Base-by-base conservation (phyloP, 2,329 filamentous ascomycete species). In the Penicillium sp. region DNA sequence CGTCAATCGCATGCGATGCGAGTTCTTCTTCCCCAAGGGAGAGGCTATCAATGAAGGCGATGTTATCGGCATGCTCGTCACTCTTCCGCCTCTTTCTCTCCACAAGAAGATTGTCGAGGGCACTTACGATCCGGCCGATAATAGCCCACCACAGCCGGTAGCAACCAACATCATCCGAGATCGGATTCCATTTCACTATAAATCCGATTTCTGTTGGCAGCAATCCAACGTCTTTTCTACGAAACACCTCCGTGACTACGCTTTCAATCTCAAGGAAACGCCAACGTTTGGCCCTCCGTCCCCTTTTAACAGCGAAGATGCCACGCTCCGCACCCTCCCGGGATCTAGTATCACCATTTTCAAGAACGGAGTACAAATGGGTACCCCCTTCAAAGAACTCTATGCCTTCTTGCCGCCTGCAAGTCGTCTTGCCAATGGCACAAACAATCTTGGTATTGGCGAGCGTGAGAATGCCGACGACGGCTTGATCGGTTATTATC, bases 401-500 rank as follows among this genome's bases (percentile, higher is more conserved):
- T 84, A 97, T 26, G 87, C 92, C 3, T 99, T 99, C 75, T 79
- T 99, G 1, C 94, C 94, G 0, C 93, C 92, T 0, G 92, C 94
- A 0, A 96, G 90, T 55, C 72, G 74, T 44, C 72, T 78, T 13
- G 74, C 75, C 20, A 76, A 75, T 44, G 71, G 70, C 5, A 74
- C 72, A 26, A 76, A 76, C 56, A 76, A 77, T 51, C 60, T 74
- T 20, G 75, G 74, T 3, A 74, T 88, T 40, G 90, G 89, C 13
- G 91, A 90, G 18, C 82, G 94, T 48, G 89, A 94, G 59, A 91
- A 91, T 29, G 85, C 96, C 59, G 94, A 99, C 69, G 94, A 99
- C 69, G 94, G 93, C 35, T 89, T 94, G 82, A 83, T 97, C 2
- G 95, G 94, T 11, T 99, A 99, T 76, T 96, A 96, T 69, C 94